Conservation (phyloP, 75 land plant genomes). For the Ceratopteris richardii region DNA sequence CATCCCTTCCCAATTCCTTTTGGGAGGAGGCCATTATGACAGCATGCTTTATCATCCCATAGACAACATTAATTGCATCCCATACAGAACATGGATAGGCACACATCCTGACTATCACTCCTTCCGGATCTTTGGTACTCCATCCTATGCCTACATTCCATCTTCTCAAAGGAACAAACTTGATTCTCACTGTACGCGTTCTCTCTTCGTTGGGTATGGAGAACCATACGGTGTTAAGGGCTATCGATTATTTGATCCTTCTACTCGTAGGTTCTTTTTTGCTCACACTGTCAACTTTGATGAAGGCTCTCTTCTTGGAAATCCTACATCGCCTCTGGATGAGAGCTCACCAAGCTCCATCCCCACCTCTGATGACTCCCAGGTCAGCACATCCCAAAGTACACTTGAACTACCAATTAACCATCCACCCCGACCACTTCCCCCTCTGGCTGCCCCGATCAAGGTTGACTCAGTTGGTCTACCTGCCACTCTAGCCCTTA, state of each 20-base stretch:
- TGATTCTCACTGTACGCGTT: background rate
- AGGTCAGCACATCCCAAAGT: background rate
- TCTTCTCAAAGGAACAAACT: background rate
- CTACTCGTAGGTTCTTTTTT: background rate
- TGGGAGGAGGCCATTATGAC: too few species aligned
- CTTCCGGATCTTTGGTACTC: conserved; percentile 2
- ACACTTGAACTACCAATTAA: background rate
- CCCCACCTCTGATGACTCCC: too few species aligned
- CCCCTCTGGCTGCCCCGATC: too few species aligned
- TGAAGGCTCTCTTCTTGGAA: background rate
- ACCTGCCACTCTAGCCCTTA: too few species aligned
- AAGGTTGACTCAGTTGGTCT: too few species aligned
- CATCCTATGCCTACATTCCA: conserved; percentile 1
- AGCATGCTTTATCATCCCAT: background rate
- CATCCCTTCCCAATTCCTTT: background rate
- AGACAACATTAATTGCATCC: background rate
- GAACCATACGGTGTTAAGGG: too few species aligned
- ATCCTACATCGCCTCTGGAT: too few species aligned
- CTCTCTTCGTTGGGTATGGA: too few species aligned
- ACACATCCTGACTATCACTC: background rate
- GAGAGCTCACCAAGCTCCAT: too few species aligned
- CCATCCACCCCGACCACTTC: too few species aligned
- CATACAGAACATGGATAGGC: background rate
- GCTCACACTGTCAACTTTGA: background rate
- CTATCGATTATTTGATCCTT: background rate